Conservation (phyloP, 129 eudicot genomes). For the Centrapalus pauciflorus region DNA sequence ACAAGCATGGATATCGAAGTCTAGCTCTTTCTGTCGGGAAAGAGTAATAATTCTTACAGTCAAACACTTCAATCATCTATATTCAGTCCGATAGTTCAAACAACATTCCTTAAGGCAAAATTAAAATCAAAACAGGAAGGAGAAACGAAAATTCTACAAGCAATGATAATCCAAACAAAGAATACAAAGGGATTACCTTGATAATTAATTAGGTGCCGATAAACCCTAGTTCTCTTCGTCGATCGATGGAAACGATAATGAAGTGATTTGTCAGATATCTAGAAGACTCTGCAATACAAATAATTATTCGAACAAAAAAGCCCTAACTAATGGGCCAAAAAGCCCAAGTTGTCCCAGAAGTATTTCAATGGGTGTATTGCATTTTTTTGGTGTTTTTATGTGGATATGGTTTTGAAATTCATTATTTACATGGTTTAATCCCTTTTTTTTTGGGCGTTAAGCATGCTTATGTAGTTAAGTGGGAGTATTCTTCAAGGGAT, state of each 20-base stretch:
- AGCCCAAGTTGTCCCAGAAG: not conserved
- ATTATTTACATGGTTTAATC: too few species aligned
- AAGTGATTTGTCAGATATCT: not conserved
- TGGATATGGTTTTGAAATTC: too few species aligned
- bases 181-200: conserved; percentile 4
- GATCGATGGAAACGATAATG: not conserved
- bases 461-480: too few species aligned
- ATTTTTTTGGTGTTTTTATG: too few species aligned
- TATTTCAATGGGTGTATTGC: too few species aligned
- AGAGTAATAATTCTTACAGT: not conserved
- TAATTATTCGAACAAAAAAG: not conserved
- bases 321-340: not conserved
- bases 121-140: not conserved
- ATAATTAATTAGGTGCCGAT: conserved; percentile 7
- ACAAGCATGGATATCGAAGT: not conserved
- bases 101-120: not conserved
- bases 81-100: not conserved
- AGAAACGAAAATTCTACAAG: not conserved
- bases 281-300: not conserved
- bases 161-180: not conserved
- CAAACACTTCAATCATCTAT: not conserved
- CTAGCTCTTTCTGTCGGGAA: not conserved
- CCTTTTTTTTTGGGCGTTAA: too few species aligned
- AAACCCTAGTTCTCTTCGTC: conserved; percentile 20
- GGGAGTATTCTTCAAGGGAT: too few species aligned